Conservation (phyloP, 805 yeast genomes). For the Candida peoriensis region DNA sequence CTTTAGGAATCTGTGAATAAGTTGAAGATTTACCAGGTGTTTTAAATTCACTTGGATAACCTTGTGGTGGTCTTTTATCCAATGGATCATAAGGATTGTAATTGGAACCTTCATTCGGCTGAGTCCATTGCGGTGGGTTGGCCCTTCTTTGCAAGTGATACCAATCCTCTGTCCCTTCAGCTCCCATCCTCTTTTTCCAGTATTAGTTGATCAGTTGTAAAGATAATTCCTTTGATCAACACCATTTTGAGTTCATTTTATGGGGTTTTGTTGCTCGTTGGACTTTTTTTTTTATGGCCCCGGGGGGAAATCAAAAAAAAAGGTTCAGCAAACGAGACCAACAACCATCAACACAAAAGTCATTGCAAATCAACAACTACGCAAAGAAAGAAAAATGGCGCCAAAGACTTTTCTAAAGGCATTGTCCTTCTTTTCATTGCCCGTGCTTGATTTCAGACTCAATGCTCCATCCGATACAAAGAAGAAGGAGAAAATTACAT, state of each 20-base stretch:
- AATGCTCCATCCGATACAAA: constrained; percentile 28
- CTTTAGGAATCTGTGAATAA: constrained; percentile 55
- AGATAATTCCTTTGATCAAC: background rate
- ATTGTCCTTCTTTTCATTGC: constrained; percentile 31
- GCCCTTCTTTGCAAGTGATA: constrained; percentile 52
- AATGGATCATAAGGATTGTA: constrained; percentile 81
- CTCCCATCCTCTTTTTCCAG: background rate
- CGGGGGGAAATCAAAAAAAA: too few species aligned
- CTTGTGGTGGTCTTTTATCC: constrained; percentile 74
- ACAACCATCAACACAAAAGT: too few species aligned
- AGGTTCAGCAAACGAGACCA: too few species aligned
- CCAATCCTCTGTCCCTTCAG: constrained; percentile 10
- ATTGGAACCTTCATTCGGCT: constrained; percentile 37
- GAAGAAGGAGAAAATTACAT: constrained; percentile 16
- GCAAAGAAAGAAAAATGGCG: too few species aligned
- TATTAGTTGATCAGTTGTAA: background rate
- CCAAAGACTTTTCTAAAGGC: too few species aligned
- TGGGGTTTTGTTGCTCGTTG: too few species aligned
- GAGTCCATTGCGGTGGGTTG: constrained; percentile 75
- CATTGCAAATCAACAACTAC: too few species aligned
- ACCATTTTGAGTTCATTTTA: too few species aligned
- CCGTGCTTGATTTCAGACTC: constrained; percentile 38
- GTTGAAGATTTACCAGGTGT: constrained; percentile 57
- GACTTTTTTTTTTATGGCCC: too few species aligned
- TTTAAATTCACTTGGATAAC: constrained; percentile 78